Base-by-base conservation (phyloP, 1,284 basidiomycete genomes). In the Boletus sp. region DNA sequence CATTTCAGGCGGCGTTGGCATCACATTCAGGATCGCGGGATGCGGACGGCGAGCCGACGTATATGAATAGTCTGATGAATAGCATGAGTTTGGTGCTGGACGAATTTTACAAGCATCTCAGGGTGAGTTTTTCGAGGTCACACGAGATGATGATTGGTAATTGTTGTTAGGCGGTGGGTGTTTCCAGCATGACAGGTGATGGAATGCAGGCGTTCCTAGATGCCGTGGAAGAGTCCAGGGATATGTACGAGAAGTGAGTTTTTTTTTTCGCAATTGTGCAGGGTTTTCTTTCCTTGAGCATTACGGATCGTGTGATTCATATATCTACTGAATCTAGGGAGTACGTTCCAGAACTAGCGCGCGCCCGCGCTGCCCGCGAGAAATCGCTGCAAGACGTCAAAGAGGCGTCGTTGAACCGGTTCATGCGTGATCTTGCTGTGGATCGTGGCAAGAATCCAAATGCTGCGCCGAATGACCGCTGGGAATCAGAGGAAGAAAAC, bases 51-150 rank as follows among this genome's bases (percentile, higher is more conserved):
- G 94, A 95, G 61, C 89, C 90, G 42, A 95, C 91, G 37, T 99
- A 98, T 69, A 96, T 98, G 92, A 96, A 93, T 69, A 94, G 91
- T 63, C 74, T 99, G 54, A 99, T 99, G 95, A 94, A 96, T 60
- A 94, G 90, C 65, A 99, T 99, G 96, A 94, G 93, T 66, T 73
- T 99, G 40, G 94, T 99, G 7, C 72, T 99, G 48, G 96, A 99
- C 65, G 96, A 99, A 66, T 99, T 99, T 63, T 99, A 99, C 74
- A 92, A 94, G 69, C 90, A 96, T 59, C 72, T 99, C 39, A 90
- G 90, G 73, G 94, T 93, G 38, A 20, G 56, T 30, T 26, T 43
- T 26, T 36, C n/a, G 25, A 27, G 27, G 35, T 44, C 34, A 30
- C 7, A 22, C 25, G 50, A 30, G 41, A 38, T 40, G 10, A 23